These are phyloP conservation scores for Vitis rotundifolia DNA, from an alignment of 164 flowering plant species.

Conservation along the genomic window DNA sequence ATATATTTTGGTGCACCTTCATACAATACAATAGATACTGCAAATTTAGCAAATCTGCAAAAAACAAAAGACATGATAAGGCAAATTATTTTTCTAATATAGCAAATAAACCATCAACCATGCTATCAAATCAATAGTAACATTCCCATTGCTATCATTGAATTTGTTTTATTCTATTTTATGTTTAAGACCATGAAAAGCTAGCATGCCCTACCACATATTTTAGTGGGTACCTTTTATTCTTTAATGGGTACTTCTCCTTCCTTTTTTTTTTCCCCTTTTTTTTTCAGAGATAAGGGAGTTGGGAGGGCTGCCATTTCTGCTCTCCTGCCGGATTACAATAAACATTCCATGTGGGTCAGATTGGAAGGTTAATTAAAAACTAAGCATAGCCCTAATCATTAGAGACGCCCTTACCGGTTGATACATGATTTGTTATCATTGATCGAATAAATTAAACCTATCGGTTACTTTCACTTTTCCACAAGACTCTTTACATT, in stretches of 20 bases:
- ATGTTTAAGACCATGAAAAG: background rate
- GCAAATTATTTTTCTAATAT: background rate
- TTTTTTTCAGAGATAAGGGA: too few species aligned
- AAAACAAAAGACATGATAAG: too few species aligned
- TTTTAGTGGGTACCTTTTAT: background rate
- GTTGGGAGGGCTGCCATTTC: background rate
- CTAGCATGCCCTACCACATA: background rate
- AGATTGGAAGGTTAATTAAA: background rate
- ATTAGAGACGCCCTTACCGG: constrained; percentile 10
- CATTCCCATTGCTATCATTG: background rate
- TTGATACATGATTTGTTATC: constrained; percentile 4
- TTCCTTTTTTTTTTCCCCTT: background rate
- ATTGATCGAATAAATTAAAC: background rate
- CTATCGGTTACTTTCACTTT: background rate
- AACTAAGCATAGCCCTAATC: constrained; percentile 16
- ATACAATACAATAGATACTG: too few species aligned
- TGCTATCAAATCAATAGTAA: background rate
- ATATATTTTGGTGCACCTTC: too few species aligned
- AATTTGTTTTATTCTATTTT: background rate
- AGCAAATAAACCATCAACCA: background rate
- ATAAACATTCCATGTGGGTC: background rate
- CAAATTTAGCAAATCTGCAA: too few species aligned
- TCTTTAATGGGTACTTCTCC: background rate
- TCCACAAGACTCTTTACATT: background rate
- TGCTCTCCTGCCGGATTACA: background rate